Percentiles rank a stretch among this genome's conserved stretches.
These are phyloP conservation scores for Uncinocarpus reesii DNA, from an alignment of 2,329 filamentous ascomycete species.

Conservation along the genomic window DNA sequence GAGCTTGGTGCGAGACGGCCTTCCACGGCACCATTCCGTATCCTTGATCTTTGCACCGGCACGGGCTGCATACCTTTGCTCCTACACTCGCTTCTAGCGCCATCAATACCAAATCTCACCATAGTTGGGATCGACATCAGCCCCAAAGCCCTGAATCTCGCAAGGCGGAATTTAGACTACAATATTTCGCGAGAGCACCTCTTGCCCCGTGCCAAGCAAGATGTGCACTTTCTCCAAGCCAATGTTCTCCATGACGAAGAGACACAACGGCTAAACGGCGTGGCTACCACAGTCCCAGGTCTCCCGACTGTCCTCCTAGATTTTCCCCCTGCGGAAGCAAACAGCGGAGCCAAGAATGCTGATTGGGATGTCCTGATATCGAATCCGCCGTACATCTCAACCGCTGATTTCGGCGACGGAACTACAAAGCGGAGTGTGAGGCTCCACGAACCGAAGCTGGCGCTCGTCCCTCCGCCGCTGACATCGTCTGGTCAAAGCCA, in stretches of 20 bases:
- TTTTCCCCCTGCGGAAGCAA: background rate
- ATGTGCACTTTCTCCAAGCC: constrained; percentile 40
- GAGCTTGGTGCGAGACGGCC: constrained; percentile 1
- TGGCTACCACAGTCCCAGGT: background rate
- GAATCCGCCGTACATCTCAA: constrained; percentile 87
- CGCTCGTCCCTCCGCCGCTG: constrained; percentile 54
- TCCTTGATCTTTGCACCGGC: constrained; percentile 83
- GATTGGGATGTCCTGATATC: constrained; percentile 58
- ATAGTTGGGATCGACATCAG: constrained; percentile 69
- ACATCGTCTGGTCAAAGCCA: background rate
- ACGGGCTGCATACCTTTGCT: constrained; percentile 81
- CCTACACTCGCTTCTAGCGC: constrained; percentile 52
- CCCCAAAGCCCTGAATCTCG: constrained; percentile 51
- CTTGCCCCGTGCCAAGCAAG: constrained; percentile 20
- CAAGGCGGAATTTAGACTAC: constrained; percentile 51
- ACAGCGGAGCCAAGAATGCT: background rate
- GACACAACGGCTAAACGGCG: background rate
- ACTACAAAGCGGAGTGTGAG: constrained; percentile 65
- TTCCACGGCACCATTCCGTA: constrained; percentile 37
- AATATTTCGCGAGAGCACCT: constrained; percentile 36
- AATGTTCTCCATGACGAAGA: constrained; percentile 30
- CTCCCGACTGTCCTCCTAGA: background rate
- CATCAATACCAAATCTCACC: constrained; percentile 34
- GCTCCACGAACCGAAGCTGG: constrained; percentile 67
- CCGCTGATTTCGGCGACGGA: constrained; percentile 45